phyloP scores from a whole-genome alignment of 2,329 filamentous ascomycete species.

The Stagonosporopsis rhizophila region DNA sequence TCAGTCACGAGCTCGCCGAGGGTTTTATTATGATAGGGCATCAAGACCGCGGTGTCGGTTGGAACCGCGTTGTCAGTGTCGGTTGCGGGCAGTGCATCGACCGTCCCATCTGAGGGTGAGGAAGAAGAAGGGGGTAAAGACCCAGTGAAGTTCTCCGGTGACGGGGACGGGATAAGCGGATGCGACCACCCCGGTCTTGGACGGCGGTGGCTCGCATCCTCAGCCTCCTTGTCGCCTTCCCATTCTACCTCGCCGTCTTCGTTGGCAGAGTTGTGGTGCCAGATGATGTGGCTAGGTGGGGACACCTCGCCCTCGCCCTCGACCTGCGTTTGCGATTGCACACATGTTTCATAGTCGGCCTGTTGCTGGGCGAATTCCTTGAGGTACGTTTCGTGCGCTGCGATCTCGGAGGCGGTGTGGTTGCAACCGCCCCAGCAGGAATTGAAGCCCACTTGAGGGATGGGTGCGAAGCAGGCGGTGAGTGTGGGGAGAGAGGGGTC shows the following conservation, averaged over 20 bases:
- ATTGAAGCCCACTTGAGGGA: conserved; percentile 10
- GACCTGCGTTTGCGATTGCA: background rate
- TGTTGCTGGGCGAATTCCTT: conserved; percentile 2
- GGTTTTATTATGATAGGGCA: conserved; percentile 12
- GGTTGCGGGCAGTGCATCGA: background rate
- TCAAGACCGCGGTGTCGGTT: background rate
- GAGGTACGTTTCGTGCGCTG: conserved; percentile 4
- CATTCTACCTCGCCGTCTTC: background rate
- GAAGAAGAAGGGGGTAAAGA: background rate
- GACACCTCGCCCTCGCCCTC: background rate
- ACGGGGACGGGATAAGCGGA: conserved; percentile 8
- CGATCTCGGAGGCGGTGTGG: conserved; percentile 8
- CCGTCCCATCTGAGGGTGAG: too few species aligned
- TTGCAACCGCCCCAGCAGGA: conserved; percentile 13
- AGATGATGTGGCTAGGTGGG: background rate
- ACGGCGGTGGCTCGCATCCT: conserved; percentile 5
- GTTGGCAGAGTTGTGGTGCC: background rate
- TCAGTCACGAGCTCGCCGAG: conserved; percentile 10
- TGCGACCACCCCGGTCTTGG: conserved; percentile 4
- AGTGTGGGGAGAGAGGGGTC: background rate
- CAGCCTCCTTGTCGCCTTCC: background rate
- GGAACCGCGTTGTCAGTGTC: background rate
- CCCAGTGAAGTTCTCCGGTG: background rate
- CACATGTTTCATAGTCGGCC: background rate
- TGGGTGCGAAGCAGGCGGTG: conserved; percentile 1